phyloP scores from a whole-genome alignment of 2,329 filamentous ascomycete genomes.

The Aspergillus hortae region DNA sequence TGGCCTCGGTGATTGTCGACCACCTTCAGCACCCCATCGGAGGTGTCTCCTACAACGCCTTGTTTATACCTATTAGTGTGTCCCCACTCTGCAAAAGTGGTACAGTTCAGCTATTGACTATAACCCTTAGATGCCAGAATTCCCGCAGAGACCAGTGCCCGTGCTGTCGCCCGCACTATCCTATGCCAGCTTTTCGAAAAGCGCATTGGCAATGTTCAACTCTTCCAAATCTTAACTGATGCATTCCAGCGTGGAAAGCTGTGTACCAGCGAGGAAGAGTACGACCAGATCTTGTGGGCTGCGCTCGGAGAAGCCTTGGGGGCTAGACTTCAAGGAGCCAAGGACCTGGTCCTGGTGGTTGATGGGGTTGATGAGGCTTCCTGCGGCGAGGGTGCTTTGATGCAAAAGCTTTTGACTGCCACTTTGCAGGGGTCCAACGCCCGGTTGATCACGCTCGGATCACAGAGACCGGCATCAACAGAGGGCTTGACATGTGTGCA shows the following conservation, averaged over 20 bases:
- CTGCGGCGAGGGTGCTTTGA: conserved; percentile 26
- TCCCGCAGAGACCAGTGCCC: conserved; percentile 27
- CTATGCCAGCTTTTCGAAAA: conserved; percentile 37
- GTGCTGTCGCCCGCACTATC: conserved; percentile 33
- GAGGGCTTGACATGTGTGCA: conserved; percentile 29
- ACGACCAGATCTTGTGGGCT: conserved; percentile 35
- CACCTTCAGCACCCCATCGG: conserved; percentile 38
- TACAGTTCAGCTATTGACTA: no score
- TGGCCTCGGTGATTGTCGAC: conserved; percentile 39
- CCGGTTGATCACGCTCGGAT: conserved; percentile 31
- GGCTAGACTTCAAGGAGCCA: conserved; percentile 26
- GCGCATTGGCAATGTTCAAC: conserved; percentile 37
- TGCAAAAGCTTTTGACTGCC: conserved; percentile 25
- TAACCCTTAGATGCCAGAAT: conserved; percentile 25
- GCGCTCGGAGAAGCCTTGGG: conserved; percentile 28
- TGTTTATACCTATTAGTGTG: conserved; percentile 37
- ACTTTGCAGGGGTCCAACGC: conserved; percentile 22
- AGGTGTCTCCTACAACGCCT: conserved; percentile 30
- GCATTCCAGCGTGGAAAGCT: conserved; percentile 25
- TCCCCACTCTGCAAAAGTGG: not conserved
- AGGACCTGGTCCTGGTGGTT: conserved; percentile 36
- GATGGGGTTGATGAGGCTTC: conserved; percentile 37
- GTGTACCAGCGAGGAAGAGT: conserved; percentile 22
- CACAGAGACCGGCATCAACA: conserved; percentile 35
- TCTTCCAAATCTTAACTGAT: conserved; percentile 33